phyloP scores from a whole-genome alignment of 2,329 filamentous ascomycete species.

The Dactylellina drechsleri region DNA sequence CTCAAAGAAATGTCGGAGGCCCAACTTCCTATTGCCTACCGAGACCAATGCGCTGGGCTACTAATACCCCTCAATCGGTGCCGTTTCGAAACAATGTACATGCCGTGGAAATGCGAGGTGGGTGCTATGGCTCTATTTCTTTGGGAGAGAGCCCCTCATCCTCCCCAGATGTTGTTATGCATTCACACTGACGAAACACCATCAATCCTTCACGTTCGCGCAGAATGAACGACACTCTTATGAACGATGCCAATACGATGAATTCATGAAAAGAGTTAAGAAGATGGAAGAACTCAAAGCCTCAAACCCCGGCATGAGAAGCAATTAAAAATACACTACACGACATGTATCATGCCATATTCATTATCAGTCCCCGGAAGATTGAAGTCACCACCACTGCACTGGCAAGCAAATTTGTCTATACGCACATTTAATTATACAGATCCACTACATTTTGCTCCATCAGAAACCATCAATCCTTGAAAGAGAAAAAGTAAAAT shows the following conservation, averaged over 20 bases:
- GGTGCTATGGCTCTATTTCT: conserved; percentile 59
- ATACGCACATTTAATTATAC: too few species aligned
- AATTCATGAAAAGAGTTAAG: conserved; percentile 97
- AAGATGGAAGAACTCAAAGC: conserved; percentile 98
- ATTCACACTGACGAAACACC: conserved; percentile 41
- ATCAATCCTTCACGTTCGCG: conserved; percentile 11
- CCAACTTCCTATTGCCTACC: conserved; percentile 75
- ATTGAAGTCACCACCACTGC: too few species aligned
- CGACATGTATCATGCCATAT: too few species aligned
- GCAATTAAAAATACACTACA: conserved; percentile 59
- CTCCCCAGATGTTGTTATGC: not conserved
- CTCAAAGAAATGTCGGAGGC: conserved; percentile 48
- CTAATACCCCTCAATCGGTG: conserved; percentile 96
- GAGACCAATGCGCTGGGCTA: conserved; percentile 94
- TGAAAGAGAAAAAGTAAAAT: too few species aligned
- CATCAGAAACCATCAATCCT: too few species aligned
- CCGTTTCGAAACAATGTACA: conserved; percentile 88
- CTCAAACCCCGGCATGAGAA: conserved; percentile 82
- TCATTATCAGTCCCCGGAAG: too few species aligned
- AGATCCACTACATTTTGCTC: too few species aligned
- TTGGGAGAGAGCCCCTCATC: not conserved
- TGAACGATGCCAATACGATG: conserved; percentile 98
- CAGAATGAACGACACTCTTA: conserved; percentile 97
- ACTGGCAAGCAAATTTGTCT: too few species aligned
- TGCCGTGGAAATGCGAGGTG: conserved; percentile 98